These are phyloP conservation scores for Linnemannia exigua DNA, from an alignment of 192 early-diverging fungal species.

Conservation along the genomic window DNA sequence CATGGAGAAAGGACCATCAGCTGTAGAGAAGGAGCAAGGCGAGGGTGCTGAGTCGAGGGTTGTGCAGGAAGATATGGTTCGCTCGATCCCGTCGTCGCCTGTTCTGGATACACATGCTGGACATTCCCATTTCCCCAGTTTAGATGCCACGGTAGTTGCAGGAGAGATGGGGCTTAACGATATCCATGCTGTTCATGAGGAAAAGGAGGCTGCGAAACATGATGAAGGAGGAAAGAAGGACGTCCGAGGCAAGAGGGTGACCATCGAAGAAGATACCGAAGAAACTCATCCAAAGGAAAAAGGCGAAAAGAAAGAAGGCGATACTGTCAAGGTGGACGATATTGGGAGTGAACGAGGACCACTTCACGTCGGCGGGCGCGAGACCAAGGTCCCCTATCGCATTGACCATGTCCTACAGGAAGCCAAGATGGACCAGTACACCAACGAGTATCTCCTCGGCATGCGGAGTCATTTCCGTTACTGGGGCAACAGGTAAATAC, in stretches of 20 bases:
- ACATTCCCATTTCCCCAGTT: not conserved
- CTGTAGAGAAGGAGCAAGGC: conserved; percentile 13
- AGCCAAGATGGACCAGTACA: conserved; percentile 64
- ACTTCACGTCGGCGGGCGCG: conserved; percentile 22
- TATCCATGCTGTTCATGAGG: conserved; percentile 13
- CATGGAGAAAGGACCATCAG: conserved; percentile 21
- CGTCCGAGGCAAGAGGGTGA: not conserved
- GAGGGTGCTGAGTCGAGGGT: conserved; percentile 26
- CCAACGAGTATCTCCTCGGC: conserved; percentile 68
- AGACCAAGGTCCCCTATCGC: conserved; percentile 47
- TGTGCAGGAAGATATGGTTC: conserved; percentile 35
- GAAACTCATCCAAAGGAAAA: not conserved
- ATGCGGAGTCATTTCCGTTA: conserved; percentile 68
- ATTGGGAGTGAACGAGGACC: not conserved
- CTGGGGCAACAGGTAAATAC: conserved; percentile 66
- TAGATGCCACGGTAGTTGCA: not conserved
- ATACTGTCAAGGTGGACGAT: not conserved
- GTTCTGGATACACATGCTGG: not conserved
- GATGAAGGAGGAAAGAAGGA: not conserved
- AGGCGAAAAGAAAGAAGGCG: not conserved
- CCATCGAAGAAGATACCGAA: not conserved
- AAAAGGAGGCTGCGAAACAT: not conserved
- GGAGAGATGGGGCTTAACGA: not conserved
- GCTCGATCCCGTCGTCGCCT: conserved; percentile 18
- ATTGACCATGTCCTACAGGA: conserved; percentile 68